Evolutionary conservation across 148 eudicot genomes (phyloP).

Genomic region (Vaccinium corymbosum): DNA sequence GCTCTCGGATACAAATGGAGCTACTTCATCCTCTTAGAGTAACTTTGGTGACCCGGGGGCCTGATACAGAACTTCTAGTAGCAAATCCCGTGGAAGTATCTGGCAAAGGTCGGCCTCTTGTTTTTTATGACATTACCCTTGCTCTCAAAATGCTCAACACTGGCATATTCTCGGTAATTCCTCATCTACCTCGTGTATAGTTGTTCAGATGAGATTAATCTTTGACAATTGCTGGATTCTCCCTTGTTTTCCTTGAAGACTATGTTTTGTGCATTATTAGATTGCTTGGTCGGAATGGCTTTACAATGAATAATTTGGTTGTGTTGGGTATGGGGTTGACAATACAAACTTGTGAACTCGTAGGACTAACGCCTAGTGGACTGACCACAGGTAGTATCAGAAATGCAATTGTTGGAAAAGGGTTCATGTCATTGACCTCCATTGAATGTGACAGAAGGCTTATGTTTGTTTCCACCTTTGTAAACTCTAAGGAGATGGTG

Average conservation of each 20-base stretch:
- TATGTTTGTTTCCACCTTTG: too few relatives aligned
- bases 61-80: constrained; percentile 49
- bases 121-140: constrained; percentile 50
- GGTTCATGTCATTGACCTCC: too few relatives aligned
- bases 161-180: constrained; percentile 45
- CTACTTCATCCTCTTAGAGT: constrained; percentile 47
- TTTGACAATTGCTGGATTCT: background rate
- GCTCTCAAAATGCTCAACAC: constrained; percentile 53
- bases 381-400: too few relatives aligned
- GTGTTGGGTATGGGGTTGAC: too few relatives aligned
- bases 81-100: constrained; percentile 61
- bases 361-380: too few relatives aligned
- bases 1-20: constrained; percentile 39
- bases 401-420: too few relatives aligned
- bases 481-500: too few relatives aligned
- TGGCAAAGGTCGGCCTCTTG: constrained; percentile 56
- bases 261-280: too few relatives aligned
- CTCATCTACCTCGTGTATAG: background rate
- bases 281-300: too few relatives aligned
- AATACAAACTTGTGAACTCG: too few relatives aligned
- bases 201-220: background rate
- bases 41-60: constrained; percentile 48
- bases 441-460: too few relatives aligned
- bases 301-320: too few relatives aligned
- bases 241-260: background rate